phyloP scores from a whole-genome alignment of 805 yeast species.

The Tanozyma kutaoensis region DNA sequence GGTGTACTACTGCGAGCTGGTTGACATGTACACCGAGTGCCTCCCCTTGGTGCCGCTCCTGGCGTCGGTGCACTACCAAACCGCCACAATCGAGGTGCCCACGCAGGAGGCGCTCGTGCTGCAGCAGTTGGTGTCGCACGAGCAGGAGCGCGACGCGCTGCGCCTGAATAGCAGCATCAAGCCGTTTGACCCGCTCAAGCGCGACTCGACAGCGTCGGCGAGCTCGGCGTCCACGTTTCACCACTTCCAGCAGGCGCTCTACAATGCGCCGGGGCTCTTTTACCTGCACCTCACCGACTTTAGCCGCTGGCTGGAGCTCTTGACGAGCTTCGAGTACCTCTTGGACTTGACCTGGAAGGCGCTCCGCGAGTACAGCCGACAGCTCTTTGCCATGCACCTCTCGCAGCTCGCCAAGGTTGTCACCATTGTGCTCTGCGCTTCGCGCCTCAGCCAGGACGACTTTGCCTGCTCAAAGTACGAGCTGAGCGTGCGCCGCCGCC shows the following conservation, averaged over 20 bases:
- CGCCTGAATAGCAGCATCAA: neutral
- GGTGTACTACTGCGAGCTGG: slow-evolving; percentile 45
- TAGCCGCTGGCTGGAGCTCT: slow-evolving; percentile 43
- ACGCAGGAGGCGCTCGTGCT: slow-evolving; percentile 9
- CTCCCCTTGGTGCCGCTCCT: slow-evolving; percentile 33
- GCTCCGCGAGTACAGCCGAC: slow-evolving; percentile 35
- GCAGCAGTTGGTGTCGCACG: slow-evolving; percentile 5
- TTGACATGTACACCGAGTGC: slow-evolving; percentile 45
- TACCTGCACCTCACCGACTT: slow-evolving; percentile 50
- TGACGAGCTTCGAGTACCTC: slow-evolving; percentile 32
- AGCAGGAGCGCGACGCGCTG: neutral
- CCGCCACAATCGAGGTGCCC: slow-evolving; percentile 13
- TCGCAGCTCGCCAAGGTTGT: slow-evolving; percentile 40
- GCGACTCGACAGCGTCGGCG: slow-evolving; percentile 21
- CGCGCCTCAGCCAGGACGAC: slow-evolving; percentile 41
- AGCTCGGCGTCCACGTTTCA: slow-evolving; percentile 20
- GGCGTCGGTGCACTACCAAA: slow-evolving; percentile 7
- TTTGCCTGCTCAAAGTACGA: slow-evolving; percentile 33
- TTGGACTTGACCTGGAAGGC: slow-evolving; percentile 37
- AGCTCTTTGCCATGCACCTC: slow-evolving; percentile 39
- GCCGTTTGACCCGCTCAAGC: no score
- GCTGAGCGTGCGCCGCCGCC: slow-evolving; percentile 30
- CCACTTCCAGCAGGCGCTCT: slow-evolving; percentile 28
- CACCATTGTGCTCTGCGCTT: slow-evolving; percentile 37
- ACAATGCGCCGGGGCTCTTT: slow-evolving; percentile 29